A percentile compares a stretch with the other conserved stretches of the same genome.
These are phyloP conservation scores for Cercophora newfieldiana DNA, from an alignment of 495 filamentous ascomycete genomes.

Conservation along the genomic window DNA sequence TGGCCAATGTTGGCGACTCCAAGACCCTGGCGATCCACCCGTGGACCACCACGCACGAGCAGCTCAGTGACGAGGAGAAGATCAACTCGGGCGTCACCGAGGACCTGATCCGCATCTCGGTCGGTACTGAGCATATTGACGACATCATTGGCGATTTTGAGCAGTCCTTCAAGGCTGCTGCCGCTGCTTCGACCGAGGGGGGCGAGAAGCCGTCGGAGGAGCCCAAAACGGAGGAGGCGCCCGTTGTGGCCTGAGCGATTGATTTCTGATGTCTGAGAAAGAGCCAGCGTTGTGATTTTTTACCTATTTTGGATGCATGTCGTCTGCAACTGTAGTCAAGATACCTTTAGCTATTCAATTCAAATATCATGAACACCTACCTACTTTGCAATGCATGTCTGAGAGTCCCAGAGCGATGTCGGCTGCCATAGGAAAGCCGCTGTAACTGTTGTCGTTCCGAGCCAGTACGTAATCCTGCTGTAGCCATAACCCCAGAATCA, in stretches of 20 bases:
- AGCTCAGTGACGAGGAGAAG: conserved; percentile 82
- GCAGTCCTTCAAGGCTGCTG: conserved; percentile 73
- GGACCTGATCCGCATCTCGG: conserved; percentile 94
- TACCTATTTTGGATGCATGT: background rate
- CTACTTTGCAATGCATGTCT: background rate
- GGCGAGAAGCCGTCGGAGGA: conserved; percentile 25
- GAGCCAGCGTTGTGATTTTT: conserved; percentile 3
- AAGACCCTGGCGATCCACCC: conserved; percentile 98
- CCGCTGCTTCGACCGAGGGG: conserved; percentile 34
- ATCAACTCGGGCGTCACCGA: conserved; percentile 80
- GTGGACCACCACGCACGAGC: conserved; percentile 95
- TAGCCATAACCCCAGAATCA: background rate
- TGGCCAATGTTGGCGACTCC: conserved; percentile 76
- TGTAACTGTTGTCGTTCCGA: background rate
- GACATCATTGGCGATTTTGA: conserved; percentile 97
- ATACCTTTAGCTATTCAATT: background rate
- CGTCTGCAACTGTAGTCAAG: background rate
- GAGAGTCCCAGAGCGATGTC: no score
- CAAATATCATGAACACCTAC: background rate
- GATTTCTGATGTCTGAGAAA: background rate
- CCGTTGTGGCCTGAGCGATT: conserved; percentile 36
- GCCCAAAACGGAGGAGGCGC: conserved; percentile 38
- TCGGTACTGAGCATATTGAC: conserved; percentile 96
- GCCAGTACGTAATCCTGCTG: background rate
- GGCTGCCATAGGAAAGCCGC: background rate